Evolutionary conservation across 306 rosid genomes (phyloP), one percentile per base, ranked within the genome.

Genomic region (Trifolium pratense): DNA sequence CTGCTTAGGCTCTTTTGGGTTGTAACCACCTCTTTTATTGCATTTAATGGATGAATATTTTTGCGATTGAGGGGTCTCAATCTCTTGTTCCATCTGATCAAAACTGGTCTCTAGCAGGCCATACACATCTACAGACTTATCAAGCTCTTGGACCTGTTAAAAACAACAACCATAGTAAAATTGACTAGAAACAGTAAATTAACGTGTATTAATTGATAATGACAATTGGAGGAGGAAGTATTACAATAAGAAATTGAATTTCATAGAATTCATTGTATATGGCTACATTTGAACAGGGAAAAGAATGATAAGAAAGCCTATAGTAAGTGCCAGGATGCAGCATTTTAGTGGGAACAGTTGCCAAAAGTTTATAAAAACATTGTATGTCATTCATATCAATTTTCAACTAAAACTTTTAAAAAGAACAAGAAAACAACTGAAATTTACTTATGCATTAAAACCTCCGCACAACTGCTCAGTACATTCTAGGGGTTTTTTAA

Each of bases 131-230:
- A 52, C 78, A 12, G 99, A 83, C 82, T 89, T 84, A 15, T 76
- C 75, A 61, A 87, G 59, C 80, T 86, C 86, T 31, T 79, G 74
- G 64, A 75, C 96, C 99, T 94, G 87, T 75, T 68, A 65, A 67
- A 68, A 71, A 57, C 32, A 1, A 31, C 73, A 25, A 49, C 16
- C 67, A 64, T 2, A 29, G 37, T 62, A 23, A 56, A 46, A 72
- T 51, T 21, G 36, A 18, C 62, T 31, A 48, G n/a, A 60, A 45
- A 68, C 29, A 15, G 42, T 5, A 68, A 45, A 32, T 9, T 56
- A 20, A 21, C 9, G 6, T 18, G 37, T 68, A 77, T 15, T 21
- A 37, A 36, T n/a, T 14, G 57, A 71, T 9, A 72, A 21, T 64
- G 62, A 21, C 11, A 34, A 59, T 59, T 23, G 51, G 51, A 55